These are phyloP conservation scores for Lactarius vividus DNA, from an alignment of 768 basidiomycete species.

Conservation along the genomic window DNA sequence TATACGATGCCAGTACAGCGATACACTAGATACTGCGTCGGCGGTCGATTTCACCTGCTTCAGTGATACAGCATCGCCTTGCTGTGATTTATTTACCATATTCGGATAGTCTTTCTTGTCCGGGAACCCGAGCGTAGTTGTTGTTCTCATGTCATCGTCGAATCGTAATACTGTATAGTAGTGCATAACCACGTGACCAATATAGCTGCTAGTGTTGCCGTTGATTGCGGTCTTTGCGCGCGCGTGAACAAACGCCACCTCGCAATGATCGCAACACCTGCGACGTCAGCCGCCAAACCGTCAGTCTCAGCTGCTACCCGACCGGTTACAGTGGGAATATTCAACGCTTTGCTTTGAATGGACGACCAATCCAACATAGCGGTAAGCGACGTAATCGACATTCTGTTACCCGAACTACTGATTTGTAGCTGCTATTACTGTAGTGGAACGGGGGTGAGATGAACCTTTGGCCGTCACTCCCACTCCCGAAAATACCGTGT, in stretches of 20 bases:
- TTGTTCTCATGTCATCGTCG: too few relatives aligned
- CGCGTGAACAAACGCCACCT: neutral
- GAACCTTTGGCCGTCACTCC: neutral
- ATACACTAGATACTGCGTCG: neutral
- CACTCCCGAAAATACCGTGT: neutral
- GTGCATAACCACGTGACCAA: neutral
- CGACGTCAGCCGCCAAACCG: neutral
- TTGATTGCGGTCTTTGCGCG: neutral
- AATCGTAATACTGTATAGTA: too few relatives aligned
- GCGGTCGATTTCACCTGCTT: neutral
- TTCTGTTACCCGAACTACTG: too few relatives aligned
- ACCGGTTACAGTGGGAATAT: too few relatives aligned
- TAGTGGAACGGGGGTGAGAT: neutral
- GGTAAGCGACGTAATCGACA: too few relatives aligned
- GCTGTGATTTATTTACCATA: too few relatives aligned
- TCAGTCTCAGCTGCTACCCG: neutral
- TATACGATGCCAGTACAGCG: neutral
- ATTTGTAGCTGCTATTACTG: neutral
- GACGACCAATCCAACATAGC: too few relatives aligned
- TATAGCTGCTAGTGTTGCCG: neutral
- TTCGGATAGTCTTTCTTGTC: neutral
- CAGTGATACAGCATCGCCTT: too few relatives aligned
- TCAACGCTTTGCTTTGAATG: neutral
- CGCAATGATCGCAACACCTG: too few relatives aligned
- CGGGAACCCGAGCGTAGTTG: too few relatives aligned